These are phyloP conservation scores for Colletotrichum salicis DNA, from an alignment of 2,329 filamentous ascomycete species.

Conservation along the genomic window DNA sequence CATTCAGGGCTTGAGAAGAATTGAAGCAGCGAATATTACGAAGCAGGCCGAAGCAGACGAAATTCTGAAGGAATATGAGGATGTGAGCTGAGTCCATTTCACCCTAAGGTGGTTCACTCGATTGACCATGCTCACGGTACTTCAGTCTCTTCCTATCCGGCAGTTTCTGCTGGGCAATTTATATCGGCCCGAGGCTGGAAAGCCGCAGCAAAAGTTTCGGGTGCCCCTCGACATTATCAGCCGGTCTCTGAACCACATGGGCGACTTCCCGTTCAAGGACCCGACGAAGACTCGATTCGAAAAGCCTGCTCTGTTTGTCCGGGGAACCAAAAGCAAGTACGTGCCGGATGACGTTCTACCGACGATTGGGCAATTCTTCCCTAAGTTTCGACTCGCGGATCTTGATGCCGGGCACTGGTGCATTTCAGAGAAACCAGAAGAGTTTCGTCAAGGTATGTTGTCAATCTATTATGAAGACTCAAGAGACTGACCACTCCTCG, in stretches of 20 bases:
- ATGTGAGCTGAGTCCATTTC: conserved; percentile 54
- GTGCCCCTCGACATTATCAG: conserved; percentile 81
- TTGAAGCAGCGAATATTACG: conserved; percentile 75
- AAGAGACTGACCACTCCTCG: conserved; percentile 13
- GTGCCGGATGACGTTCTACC: conserved; percentile 83
- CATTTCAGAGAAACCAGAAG: conserved; percentile 86
- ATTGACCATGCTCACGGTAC: not conserved
- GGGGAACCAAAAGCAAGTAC: conserved; percentile 81
- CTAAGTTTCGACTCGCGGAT: conserved; percentile 77
- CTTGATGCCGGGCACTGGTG: conserved; percentile 88
- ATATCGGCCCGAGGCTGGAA: conserved; percentile 59
- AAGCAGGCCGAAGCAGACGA: conserved; percentile 82
- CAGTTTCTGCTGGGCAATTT: conserved; percentile 95
- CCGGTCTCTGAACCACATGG: conserved; percentile 76
- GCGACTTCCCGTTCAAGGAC: conserved; percentile 87
- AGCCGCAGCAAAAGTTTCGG: conserved; percentile 75
- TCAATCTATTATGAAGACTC: not conserved
- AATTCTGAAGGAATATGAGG: conserved; percentile 80
- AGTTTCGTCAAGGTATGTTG: conserved; percentile 75
- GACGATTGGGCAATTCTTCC: conserved; percentile 85
- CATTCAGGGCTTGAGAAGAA: conserved; percentile 83
- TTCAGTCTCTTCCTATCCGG: conserved; percentile 76
- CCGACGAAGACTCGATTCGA: conserved; percentile 75
- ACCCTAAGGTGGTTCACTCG: too few relatives aligned
- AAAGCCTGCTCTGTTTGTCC: conserved; percentile 83